Base-by-base conservation (phyloP, 352 stramenopile species). In the Phytophthora hybrid region DNA sequence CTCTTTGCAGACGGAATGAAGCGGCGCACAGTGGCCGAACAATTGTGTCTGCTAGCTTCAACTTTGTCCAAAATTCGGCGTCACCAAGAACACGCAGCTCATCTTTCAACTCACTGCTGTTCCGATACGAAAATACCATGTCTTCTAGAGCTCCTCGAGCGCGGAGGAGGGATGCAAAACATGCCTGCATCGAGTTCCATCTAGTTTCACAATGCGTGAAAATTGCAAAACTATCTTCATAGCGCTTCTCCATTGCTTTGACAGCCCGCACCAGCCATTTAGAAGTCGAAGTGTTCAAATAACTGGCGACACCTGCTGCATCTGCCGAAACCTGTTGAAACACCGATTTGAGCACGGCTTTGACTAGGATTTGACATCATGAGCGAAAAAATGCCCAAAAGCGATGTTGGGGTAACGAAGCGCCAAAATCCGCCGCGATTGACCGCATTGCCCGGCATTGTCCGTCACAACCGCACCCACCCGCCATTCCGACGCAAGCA, bases 321-420 rank as follows among this genome's bases (percentile, higher is more conserved):
- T 77, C 21, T 0, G 21, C 39, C 3, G 63, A 54, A 53, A 67
- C 39, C 11, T 34, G 9, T 26, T 49, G 32, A 18, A 63, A 74
- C 26, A 37, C 37, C 0, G 60, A 64, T 18, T 41, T 71, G 46
- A 9, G 19, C 4, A 79, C 58, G 10, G 37, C 11, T 59, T 79
- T 70, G 2, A 75, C 57, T 16, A 70, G 55, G 34, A 75, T 73
- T 75, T 79, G 11, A 79, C 10, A 57, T 64, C 62, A 19, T 75
- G 57, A 62, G 69, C 63, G 5, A 65, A 68, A 23, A 49, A 71
- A 56, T 31, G 31, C 1, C 69, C 34, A 5, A 76, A 79, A 1
- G 47, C 53, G 14, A 79, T 59, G 2, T 63, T 46, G 19, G 62
- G 61, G 14, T 49, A 76, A 8, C 66, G 52, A 16, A 68, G 51